phyloP scores from a whole-genome alignment of 495 filamentous ascomycete species.

The Penicillium arizonense region DNA sequence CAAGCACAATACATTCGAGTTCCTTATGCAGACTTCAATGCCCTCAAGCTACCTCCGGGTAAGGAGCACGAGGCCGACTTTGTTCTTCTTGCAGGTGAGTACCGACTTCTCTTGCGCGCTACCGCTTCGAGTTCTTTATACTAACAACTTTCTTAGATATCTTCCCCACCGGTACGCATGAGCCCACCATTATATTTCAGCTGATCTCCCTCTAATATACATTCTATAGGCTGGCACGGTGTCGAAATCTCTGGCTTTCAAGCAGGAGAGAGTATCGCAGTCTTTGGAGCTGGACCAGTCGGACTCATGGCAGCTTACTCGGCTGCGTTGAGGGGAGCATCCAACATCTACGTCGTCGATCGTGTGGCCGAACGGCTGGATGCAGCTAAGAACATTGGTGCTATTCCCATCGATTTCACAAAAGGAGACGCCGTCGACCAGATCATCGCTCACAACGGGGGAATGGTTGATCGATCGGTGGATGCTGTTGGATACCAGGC shows the following conservation, averaged over 20 bases:
- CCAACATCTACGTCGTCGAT: conserved; percentile 54
- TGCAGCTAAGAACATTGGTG: conserved; percentile 52
- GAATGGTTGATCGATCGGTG: conserved; percentile 51
- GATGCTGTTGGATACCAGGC: conserved; percentile 58
- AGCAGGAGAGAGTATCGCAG: conserved; percentile 53
- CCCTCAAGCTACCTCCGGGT: conserved; percentile 40
- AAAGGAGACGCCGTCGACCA: conserved; percentile 37
- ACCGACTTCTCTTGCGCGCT: background rate
- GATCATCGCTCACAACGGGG: conserved; percentile 32
- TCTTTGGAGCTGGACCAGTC: conserved; percentile 51
- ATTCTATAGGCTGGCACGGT: conserved; percentile 50
- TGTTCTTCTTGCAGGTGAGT: conserved; percentile 40
- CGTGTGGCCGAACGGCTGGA: conserved; percentile 50
- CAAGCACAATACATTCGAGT: conserved; percentile 56
- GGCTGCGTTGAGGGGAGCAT: conserved; percentile 51
- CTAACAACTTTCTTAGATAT: conserved; percentile 39
- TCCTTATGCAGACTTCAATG: conserved; percentile 59
- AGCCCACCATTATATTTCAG: background rate
- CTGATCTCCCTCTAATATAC: background rate
- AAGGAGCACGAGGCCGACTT: conserved; percentile 46
- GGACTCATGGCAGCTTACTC: conserved; percentile 59
- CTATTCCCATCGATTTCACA: conserved; percentile 37
- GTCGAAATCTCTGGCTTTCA: conserved; percentile 53
- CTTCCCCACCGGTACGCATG: conserved; percentile 48
- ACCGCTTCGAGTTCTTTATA: background rate